Conservation (phyloP, 345 rosid species). For the Euclidium syriacum region DNA sequence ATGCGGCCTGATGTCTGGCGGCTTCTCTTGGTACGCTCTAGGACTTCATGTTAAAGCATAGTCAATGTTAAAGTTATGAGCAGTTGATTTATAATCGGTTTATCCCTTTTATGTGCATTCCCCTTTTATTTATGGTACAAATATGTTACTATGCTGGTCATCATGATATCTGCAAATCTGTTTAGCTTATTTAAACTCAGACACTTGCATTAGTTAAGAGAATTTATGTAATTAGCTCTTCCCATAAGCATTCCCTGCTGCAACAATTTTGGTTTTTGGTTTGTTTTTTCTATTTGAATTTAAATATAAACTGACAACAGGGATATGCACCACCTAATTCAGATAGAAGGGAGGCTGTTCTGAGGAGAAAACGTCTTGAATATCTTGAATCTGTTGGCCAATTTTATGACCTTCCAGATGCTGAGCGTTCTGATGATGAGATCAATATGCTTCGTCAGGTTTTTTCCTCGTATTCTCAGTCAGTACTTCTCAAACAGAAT, state of each 20-base stretch:
- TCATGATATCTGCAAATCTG: background rate
- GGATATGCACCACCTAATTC: constrained; percentile 99
- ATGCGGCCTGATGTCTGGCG: constrained; percentile 93
- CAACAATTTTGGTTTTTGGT: constrained; percentile 20
- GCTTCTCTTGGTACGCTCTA: constrained; percentile 82
- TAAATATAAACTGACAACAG: constrained; percentile 89
- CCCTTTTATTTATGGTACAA: background rate
- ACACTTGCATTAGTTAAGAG: background rate
- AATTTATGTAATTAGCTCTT: background rate
- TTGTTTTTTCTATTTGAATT: constrained; percentile 36
- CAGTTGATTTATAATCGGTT: background rate
- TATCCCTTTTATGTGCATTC: background rate
- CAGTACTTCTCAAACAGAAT: background rate
- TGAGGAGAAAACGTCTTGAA: constrained; percentile 84
- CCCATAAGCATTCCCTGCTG: background rate
- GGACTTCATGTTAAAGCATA: background rate
- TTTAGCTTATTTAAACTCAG: background rate
- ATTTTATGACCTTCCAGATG: constrained; percentile 86
- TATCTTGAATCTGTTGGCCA: constrained; percentile 94
- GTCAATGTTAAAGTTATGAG: background rate
- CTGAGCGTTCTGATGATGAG: constrained; percentile 99
- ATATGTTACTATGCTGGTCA: background rate
- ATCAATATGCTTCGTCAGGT: constrained; percentile 98
- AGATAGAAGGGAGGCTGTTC: constrained; percentile 96
- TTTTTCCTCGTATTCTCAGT: constrained; percentile 8